Evolutionary conservation across 1,284 basidiomycete species (phyloP), one percentile per base, ranked within the genome.

Genomic region (Trichosporon sp.): DNA sequence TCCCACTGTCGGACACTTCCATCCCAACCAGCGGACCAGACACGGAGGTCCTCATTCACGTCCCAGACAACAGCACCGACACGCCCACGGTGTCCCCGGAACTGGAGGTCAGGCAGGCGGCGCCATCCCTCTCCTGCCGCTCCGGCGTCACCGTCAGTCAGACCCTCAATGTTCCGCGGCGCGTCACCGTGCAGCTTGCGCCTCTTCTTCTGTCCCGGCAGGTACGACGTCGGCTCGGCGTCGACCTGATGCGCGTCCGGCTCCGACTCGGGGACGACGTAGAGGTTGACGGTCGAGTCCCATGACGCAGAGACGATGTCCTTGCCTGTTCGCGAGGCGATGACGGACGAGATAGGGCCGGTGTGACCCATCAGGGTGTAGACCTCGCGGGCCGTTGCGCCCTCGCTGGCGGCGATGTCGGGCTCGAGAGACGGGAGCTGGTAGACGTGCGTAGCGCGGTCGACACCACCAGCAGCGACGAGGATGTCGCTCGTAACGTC

Each of bases 241-340:
- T 78, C 71, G 2, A 83, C 84, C 3, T 85, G 82, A 72, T 85
- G 84, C 54, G 81, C 79, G 4, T 74, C 74, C 2, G 78, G 76
- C 65, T 80, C 79, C 14, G 3, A 21, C 3, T 70, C 48, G 1
- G 84, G 83, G 1, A 87, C 71, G 31, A 78, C 75, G 80, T 86
- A 97, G 12, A 96, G 77, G 4, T 93, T 92, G 67, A 97, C 87
- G 19, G 91, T 84, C 4, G 88, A 86, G 78, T 95, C 93, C 92
- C 92, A 94, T 0, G 90, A 91, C 0, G 90, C 87, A 0, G 91
- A 91, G 37, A 94, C 84, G 26, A 95, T 84, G 70, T 89, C 88
- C 1, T 86, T 84, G 1, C 90, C 90, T 0, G 86, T 78, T 1
- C 84, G 66, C 76, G 89, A 88, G 1, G 88, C 80, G 0, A 89